Percentiles rank a stretch among this genome's conserved stretches.
phyloP scores from a whole-genome alignment of 495 filamentous ascomycete genomes.

The Penicillium verhagenii region DNA sequence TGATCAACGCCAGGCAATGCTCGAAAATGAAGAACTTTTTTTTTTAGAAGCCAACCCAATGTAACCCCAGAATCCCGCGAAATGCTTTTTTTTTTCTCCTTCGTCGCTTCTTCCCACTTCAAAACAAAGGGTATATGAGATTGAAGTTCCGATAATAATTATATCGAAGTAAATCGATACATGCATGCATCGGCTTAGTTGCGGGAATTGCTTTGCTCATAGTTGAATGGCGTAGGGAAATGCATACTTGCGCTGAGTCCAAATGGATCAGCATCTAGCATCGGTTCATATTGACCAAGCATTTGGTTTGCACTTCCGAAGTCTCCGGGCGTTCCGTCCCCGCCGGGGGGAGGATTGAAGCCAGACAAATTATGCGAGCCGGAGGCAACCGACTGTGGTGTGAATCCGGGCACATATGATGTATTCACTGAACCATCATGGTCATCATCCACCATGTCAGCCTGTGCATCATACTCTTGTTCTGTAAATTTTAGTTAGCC shows the following conservation, averaged over 20 bases:
- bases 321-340: slow-evolving; percentile 33
- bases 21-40: slow-evolving; percentile 28
- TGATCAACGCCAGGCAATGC: slow-evolving; percentile 30
- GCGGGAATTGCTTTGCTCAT: slow-evolving; percentile 55
- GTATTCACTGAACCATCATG: slow-evolving; percentile 65
- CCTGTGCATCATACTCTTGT: slow-evolving; percentile 97
- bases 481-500: slow-evolving; percentile 57
- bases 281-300: slow-evolving; percentile 77
- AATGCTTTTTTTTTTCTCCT: slow-evolving; percentile 7
- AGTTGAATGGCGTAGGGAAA: slow-evolving; percentile 86
- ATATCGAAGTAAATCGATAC: no score
- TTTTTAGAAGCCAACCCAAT: slow-evolving; percentile 17
- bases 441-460: slow-evolving; percentile 89
- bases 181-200: slow-evolving; percentile 26
- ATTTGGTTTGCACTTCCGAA: slow-evolving; percentile 61
- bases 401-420: slow-evolving; percentile 63
- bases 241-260: slow-evolving; percentile 91
- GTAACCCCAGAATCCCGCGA: neutral
- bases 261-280: slow-evolving; percentile 87
- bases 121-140: no score
- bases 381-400: slow-evolving; percentile 42
- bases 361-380: slow-evolving; percentile 39
- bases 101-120: neutral
- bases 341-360: slow-evolving; percentile 39
- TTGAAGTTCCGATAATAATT: no score